Base-by-base conservation (phyloP, 2,329 filamentous ascomycete species). In the Beauveria varroae region DNA sequence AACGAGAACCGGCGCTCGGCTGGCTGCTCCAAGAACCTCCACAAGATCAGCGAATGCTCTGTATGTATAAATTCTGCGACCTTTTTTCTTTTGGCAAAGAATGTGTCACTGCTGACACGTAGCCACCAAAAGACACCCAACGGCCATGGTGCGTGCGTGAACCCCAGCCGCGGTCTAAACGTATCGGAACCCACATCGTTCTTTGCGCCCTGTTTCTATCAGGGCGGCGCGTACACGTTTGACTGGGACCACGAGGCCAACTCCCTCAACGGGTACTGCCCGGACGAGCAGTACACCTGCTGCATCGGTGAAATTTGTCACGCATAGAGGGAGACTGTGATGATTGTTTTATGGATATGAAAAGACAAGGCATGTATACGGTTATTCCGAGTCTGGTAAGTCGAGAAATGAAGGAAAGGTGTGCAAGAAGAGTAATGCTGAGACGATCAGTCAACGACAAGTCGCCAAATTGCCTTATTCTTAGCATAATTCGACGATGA, bases 231-330 rank as follows among this genome's bases (percentile, higher is more conserved):
- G 7, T 64, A 64, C 56, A 60, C 59, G 3, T 64, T 60, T 59
- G 61, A 60, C 51, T 30, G 22, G 26, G 63, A 64, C 52, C 57
- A 41, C 40, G n/a, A 40, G n/a, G 63, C 62, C 30, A 64, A 63
- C 47, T 54, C 58, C n/a, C 57, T 64, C 10, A 64, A 62, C 44
- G 51, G 40, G 9, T 51, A 47, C 47, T 64, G 62, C 34, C 60
- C 64, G n/a, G 34, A n/a, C 18, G 62, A 64, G 57, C 55, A 63
- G 50, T 65, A 65, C 41, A 63, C 62, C 28, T 64, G 60, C 54
- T 65, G 62, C 55, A 54, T 65, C 30, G 62, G 62, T 6, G 14
- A 14, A 10, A 14, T 26, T 7, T 62, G 61, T 30, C 61, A 51
- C 46, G 22, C 22, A 3, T 58, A 51, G n/a, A 46, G 9, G 26